phyloP scores from a whole-genome alignment of 768 basidiomycete species.

The Collybia sp. region DNA sequence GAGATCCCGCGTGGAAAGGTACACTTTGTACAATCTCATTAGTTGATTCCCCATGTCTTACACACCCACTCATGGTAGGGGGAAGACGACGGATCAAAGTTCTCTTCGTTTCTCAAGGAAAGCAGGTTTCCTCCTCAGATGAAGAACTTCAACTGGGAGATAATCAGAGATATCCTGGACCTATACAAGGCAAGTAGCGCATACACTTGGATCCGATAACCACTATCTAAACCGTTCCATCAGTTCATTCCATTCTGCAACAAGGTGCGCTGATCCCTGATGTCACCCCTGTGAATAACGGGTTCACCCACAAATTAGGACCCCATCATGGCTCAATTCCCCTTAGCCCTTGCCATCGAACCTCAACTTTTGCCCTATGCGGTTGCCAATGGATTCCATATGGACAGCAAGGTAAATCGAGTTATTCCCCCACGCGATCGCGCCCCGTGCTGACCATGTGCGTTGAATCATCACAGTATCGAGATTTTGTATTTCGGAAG shows the following conservation, averaged over 20 bases:
- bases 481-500: constrained; percentile 83
- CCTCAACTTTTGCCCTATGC: constrained; percentile 71
- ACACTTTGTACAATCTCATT: constrained; percentile 3
- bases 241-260: constrained; percentile 78
- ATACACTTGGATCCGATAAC: constrained; percentile 9
- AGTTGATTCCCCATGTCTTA: neutral
- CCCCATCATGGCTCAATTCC: constrained; percentile 73
- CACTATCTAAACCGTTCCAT: constrained; percentile 10
- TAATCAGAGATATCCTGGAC: constrained; percentile 59
- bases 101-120: constrained; percentile 64
- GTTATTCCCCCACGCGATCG: constrained; percentile 3
- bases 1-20: constrained; percentile 63
- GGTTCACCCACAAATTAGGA: constrained; percentile 39
- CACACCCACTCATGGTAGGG: constrained; percentile 29
- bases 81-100: constrained; percentile 71
- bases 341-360: constrained; percentile 72
- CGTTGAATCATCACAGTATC: constrained; percentile 43
- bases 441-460: constrained; percentile 2
- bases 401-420: constrained; percentile 65
- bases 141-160: constrained; percentile 59
- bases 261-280: constrained; percentile 40
- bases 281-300: constrained; percentile 6
- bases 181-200: constrained; percentile 55
- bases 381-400: constrained; percentile 66
- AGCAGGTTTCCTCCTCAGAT: constrained; percentile 57